A percentile compares a stretch with the other conserved stretches of the same genome.
Conservation (phyloP, 2,329 filamentous ascomycete species). For the Ustulina deusta region DNA sequence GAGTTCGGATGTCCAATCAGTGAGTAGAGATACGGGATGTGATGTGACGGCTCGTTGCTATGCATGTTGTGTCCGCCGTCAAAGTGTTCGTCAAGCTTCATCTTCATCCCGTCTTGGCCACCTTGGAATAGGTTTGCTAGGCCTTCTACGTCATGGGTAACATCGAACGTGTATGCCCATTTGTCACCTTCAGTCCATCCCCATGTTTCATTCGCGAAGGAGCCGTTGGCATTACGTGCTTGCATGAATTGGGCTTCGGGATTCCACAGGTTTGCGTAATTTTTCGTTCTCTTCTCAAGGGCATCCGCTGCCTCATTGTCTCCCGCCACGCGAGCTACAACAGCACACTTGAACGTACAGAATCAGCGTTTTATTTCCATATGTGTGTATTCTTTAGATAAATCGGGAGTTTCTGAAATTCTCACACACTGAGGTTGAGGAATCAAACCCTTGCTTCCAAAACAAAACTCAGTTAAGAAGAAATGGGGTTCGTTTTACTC, state of each 20-base stretch:
- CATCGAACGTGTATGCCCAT: constrained; percentile 64
- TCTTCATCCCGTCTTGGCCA: constrained; percentile 53
- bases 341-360: constrained; percentile 47
- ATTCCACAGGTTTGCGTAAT: constrained; percentile 59
- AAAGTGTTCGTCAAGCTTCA: constrained; percentile 60
- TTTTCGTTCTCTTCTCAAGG: constrained; percentile 54
- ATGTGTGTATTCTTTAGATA: not conserved
- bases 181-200: constrained; percentile 64
- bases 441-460: not conserved
- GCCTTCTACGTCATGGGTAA: constrained; percentile 59
- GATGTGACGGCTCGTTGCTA: constrained; percentile 61
- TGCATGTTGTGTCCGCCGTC: constrained; percentile 60
- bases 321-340: constrained; percentile 55
- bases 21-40: constrained; percentile 61
- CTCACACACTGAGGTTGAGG: not conserved
- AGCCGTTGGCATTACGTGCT: constrained; percentile 60
- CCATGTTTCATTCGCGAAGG: constrained; percentile 57
- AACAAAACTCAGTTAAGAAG: not conserved
- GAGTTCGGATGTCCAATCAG: constrained; percentile 55
- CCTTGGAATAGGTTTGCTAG: constrained; percentile 56
- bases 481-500: constrained; percentile 11
- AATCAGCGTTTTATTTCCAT: constrained; percentile 3
- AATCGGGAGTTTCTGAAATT: not conserved
- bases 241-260: constrained; percentile 60
- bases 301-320: constrained; percentile 49